phyloP scores from a whole-genome alignment of 2,329 filamentous ascomycete species.

The Clonostachys solani region DNA sequence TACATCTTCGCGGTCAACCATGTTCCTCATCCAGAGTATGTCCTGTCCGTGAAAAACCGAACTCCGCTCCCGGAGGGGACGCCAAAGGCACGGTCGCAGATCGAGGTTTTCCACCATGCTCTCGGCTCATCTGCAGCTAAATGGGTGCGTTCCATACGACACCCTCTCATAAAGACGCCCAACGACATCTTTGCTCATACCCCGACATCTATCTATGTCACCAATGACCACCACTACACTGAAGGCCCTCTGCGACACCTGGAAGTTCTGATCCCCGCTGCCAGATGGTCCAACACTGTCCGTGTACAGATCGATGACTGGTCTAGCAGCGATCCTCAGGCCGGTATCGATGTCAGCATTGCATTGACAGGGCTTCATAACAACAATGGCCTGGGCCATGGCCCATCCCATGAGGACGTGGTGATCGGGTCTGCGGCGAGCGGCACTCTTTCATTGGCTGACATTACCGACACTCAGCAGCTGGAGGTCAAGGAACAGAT shows the following conservation, averaged over 20 bases:
- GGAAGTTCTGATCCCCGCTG: slow-evolving; percentile 35
- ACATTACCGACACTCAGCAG: slow-evolving; percentile 11
- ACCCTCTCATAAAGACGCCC: slow-evolving; percentile 50
- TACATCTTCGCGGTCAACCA: slow-evolving; percentile 62
- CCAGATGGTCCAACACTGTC: slow-evolving; percentile 45
- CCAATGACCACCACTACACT: slow-evolving; percentile 54
- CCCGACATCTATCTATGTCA: slow-evolving; percentile 48
- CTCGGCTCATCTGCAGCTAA: slow-evolving; percentile 31
- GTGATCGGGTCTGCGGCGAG: slow-evolving; percentile 35
- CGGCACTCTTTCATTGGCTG: slow-evolving; percentile 40
- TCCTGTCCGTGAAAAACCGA: background rate
- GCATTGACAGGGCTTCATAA: slow-evolving; percentile 41
- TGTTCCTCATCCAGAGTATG: slow-evolving; percentile 38
- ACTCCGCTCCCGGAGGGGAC: slow-evolving; percentile 9
- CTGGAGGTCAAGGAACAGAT: slow-evolving; percentile 32
- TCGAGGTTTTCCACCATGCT: slow-evolving; percentile 54
- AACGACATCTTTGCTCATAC: slow-evolving; percentile 51
- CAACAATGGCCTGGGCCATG: slow-evolving; percentile 53
- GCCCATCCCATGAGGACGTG: slow-evolving; percentile 31
- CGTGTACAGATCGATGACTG: slow-evolving; percentile 30
- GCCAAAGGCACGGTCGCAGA: slow-evolving; percentile 40
- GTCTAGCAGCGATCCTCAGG: slow-evolving; percentile 12
- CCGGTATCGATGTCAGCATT: slow-evolving; percentile 33
- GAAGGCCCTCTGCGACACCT: slow-evolving; percentile 39
- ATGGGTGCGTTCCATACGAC: slow-evolving; percentile 47